Conservation (phyloP, 257 asterid species). For the Prunella vulgaris region DNA sequence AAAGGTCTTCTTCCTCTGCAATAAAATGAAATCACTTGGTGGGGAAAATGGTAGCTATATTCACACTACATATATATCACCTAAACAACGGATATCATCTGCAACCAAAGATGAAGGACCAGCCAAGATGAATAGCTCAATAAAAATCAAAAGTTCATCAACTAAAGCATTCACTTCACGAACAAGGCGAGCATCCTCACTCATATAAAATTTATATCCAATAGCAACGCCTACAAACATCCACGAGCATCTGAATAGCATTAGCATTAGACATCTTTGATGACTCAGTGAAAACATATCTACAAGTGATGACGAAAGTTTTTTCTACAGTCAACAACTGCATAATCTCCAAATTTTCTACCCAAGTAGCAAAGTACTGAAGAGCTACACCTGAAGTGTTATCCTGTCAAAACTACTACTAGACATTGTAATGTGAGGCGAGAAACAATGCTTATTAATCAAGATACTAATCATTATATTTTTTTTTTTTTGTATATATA, state of each 20-base stretch:
- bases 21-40: no score
- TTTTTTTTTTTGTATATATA: no score
- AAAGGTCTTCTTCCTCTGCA: no score
- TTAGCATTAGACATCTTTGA: constrained; percentile 94
- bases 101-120: constrained; percentile 80
- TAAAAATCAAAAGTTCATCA: constrained; percentile 93
- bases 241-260: constrained; percentile 95
- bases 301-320: constrained; percentile 92
- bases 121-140: constrained; percentile 83
- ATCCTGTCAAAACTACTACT: no score
- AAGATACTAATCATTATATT: no score
- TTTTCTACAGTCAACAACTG: constrained; percentile 94
- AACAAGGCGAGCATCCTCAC: constrained; percentile 55
- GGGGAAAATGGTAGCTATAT: no score
- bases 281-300: constrained; percentile 93
- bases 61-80: no score
- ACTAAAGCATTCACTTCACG: constrained; percentile 99
- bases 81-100: constrained; percentile 82
- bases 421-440: no score
- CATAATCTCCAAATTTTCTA: constrained; percentile 93
- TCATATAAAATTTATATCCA: constrained; percentile 75
- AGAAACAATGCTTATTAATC: no score
- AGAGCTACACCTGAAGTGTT: constrained; percentile 84
- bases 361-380: constrained; percentile 84
- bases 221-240: constrained; percentile 95